These are phyloP conservation scores for Warburgia ugandensis DNA, from an alignment of 164 flowering plant species.

Conservation along the genomic window DNA sequence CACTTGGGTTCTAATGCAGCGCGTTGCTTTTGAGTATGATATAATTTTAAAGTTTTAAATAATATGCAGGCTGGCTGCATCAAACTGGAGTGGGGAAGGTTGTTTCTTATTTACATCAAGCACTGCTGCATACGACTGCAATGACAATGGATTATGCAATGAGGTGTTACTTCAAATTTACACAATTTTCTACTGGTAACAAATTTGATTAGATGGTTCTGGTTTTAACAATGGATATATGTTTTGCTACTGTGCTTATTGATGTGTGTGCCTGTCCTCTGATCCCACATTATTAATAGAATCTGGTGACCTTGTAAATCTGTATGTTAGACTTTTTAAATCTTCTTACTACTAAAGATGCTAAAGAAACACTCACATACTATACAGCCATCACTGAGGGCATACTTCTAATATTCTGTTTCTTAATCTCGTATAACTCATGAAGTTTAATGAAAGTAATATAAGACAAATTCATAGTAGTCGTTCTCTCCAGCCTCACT, in stretches of 20 bases:
- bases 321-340: no score
- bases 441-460: no score
- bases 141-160: constrained; percentile 74
- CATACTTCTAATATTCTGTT: no score
- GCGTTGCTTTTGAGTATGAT: background rate
- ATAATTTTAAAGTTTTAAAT: background rate
- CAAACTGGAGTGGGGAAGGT: constrained; percentile 88
- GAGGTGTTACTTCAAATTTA: constrained; percentile 54
- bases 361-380: no score
- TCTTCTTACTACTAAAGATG: no score
- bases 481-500: no score
- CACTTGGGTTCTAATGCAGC: no score
- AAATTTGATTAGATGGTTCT: background rate
- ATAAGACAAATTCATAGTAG: no score
- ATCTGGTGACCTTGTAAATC: background rate
- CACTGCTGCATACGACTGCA: constrained; percentile 79
- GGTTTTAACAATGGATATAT: background rate
- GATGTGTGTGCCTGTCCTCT: background rate
- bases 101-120: constrained; percentile 88
- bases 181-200: background rate
- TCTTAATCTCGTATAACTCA: no score
- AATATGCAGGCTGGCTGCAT: constrained; percentile 59
- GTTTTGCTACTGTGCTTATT: background rate
- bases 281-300: background rate
- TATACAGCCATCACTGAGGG: no score